These are phyloP conservation scores for Debaryomyces castellii DNA, from an alignment of 805 yeast species.

Conservation along the genomic window DNA sequence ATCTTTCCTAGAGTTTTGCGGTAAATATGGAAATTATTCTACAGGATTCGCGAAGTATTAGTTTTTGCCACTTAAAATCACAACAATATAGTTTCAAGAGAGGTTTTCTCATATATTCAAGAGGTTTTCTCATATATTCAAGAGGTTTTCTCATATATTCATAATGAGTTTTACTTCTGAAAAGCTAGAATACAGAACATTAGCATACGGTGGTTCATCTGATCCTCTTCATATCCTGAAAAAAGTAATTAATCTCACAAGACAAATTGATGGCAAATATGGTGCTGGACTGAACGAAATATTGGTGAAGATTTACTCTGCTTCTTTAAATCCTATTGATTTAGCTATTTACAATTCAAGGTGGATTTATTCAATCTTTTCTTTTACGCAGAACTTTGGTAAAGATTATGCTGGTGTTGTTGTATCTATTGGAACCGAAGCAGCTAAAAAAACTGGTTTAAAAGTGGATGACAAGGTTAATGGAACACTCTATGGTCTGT, in stretches of 20 bases:
- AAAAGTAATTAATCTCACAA: not conserved
- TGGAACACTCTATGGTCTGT: slow-evolving; percentile 19
- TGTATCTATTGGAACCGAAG: slow-evolving; percentile 27
- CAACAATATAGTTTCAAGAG: no score
- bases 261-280: slow-evolving; percentile 13
- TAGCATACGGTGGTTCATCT: not conserved
- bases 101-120: no score
- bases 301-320: slow-evolving; percentile 30
- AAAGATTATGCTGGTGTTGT: slow-evolving; percentile 34
- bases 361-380: not conserved
- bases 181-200: not conserved
- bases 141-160: no score
- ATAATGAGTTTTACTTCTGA: not conserved
- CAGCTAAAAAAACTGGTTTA: slow-evolving; percentile 16
- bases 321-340: slow-evolving; percentile 37
- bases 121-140: no score
- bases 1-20: no score
- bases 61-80: no score
- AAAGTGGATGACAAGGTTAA: slow-evolving; percentile 30
- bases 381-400: slow-evolving; percentile 25
- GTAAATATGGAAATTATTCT: no score
- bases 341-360: slow-evolving; percentile 15
- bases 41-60: no score
- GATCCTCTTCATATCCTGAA: not conserved
- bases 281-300: slow-evolving; percentile 15